Base-by-base conservation (phyloP, 2,329 filamentous ascomycete species). In the Fonsecaea monophora region DNA sequence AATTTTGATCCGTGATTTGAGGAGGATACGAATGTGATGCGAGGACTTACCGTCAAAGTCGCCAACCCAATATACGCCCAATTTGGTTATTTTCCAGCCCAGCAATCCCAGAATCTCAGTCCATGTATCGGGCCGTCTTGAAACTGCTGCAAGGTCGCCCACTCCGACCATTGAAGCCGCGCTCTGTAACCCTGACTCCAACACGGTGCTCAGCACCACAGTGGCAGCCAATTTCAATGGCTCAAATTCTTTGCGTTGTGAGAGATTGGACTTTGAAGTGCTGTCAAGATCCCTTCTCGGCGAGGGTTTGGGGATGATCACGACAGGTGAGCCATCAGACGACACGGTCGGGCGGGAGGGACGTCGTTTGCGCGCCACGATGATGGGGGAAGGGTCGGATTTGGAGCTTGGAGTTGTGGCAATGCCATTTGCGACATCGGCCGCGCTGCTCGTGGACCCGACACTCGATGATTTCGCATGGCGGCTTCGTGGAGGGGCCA, bases 1-100 rank as follows among this genome's bases (percentile, higher is more conserved):
- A 32, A 32, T 50, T 25, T 4, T 4, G 5, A 15, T 55, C 45
- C 1, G n/a, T 15, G 12, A 4, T n/a, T 35, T 25, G 55, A 40
- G 35, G 40, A 10, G 13, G 13, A 18, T 30, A 34, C 55, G 4
- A 21, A 32, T 25, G 48, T 37, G 35, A 12, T 18, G 54, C 32
- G 34, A 55, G 35, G 34, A 71, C 77, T 68, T 69, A 83, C 81
- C 77, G 77, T 96, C 92, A 76, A 90, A 91, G 69, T 88, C 84
- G 53, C 88, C 82, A 73, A 86, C 86, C 92, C 92, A 97, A 55
- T 87, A 89, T 55, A 94, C 75, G 30, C 83, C 87, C 61, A 96
- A 82, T 76, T 93, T 89, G 55, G 88, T 77, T 15, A 79, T 76
- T 86, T 91, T 84, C 82, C 82, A 86, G 10, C 73, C 83, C 60